phyloP scores from a whole-genome alignment of 2,329 filamentous ascomycete species.

The Plectosphaerella plurivora region DNA sequence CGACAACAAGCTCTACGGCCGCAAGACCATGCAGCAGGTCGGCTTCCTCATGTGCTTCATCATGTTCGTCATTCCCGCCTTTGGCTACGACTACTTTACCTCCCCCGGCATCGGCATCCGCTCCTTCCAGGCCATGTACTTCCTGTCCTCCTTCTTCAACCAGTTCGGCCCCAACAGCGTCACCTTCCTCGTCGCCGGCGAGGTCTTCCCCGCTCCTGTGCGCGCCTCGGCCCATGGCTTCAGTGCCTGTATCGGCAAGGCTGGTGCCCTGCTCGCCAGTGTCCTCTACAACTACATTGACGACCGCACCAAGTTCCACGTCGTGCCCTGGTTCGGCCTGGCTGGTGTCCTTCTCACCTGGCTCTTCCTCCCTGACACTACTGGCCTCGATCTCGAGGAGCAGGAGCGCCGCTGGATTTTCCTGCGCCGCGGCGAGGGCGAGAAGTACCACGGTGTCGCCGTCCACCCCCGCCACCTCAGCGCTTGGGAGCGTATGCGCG shows the following conservation, averaged over 20 bases:
- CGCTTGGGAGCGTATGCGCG: slow-evolving; percentile 78
- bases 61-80: slow-evolving; percentile 87
- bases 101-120: slow-evolving; percentile 61
- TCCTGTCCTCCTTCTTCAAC: slow-evolving; percentile 97
- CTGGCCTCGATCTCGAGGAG: slow-evolving; percentile 92
- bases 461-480: slow-evolving; percentile 87
- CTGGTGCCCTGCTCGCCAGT: slow-evolving; percentile 80
- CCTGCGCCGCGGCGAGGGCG: slow-evolving; percentile 70
- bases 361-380: slow-evolving; percentile 92
- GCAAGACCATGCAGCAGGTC: slow-evolving; percentile 93
- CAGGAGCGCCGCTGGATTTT: slow-evolving; percentile 92
- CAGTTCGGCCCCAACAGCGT: slow-evolving; percentile 96
- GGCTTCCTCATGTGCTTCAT: slow-evolving; percentile 92
- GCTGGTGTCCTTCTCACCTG: slow-evolving; percentile 78
- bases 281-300: slow-evolving; percentile 95
- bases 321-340: slow-evolving; percentile 94
- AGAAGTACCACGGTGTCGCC: slow-evolving; percentile 90
- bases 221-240: slow-evolving; percentile 93
- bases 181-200: slow-evolving; percentile 92
- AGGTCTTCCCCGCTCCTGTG: slow-evolving; percentile 93
- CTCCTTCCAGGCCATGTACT: slow-evolving; percentile 98
- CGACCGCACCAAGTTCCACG: slow-evolving; percentile 78
- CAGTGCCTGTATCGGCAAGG: slow-evolving; percentile 86
- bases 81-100: slow-evolving; percentile 82
- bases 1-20: slow-evolving; percentile 94